Percentiles rank a stretch among this genome's conserved stretches.
Conservation (phyloP, 2,329 filamentous ascomycete genomes). For the Neofusicoccum kwambonambiense region DNA sequence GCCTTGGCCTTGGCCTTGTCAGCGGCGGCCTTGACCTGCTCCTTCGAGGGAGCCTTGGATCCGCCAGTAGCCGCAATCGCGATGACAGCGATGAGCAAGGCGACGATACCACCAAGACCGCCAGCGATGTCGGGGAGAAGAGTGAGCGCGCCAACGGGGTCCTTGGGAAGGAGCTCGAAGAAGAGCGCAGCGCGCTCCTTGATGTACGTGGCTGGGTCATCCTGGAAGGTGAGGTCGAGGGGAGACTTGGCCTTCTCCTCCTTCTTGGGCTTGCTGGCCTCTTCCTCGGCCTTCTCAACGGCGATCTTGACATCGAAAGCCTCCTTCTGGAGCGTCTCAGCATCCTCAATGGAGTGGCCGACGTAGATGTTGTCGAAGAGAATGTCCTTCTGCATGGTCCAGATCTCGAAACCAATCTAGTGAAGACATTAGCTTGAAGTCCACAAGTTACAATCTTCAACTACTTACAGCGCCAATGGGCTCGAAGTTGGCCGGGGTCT, state of each 20-base stretch:
- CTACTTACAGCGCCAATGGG: slow-evolving; percentile 89
- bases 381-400: slow-evolving; percentile 99
- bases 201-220: slow-evolving; percentile 84
- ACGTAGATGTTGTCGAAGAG: slow-evolving; percentile 99
- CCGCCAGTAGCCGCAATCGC: slow-evolving; percentile 66
- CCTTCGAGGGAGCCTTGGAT: slow-evolving; percentile 62
- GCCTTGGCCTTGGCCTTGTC: slow-evolving; percentile 74
- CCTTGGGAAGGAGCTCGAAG: slow-evolving; percentile 75
- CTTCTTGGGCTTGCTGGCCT: slow-evolving; percentile 76
- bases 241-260: slow-evolving; percentile 65
- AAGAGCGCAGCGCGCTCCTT: slow-evolving; percentile 94
- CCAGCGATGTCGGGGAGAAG: slow-evolving; percentile 90
- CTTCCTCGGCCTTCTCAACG: slow-evolving; percentile 76
- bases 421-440: slow-evolving; percentile 20
- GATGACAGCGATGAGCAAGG: slow-evolving; percentile 68
- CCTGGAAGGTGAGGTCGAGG: slow-evolving; percentile 79
- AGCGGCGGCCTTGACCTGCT: slow-evolving; percentile 69
- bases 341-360: slow-evolving; percentile 92
- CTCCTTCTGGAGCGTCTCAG: slow-evolving; percentile 82
- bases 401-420: slow-evolving; percentile 97
- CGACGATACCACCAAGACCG: slow-evolving; percentile 68
- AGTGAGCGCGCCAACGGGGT: slow-evolving; percentile 81
- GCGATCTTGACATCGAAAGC: slow-evolving; percentile 86
- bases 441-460: background rate
- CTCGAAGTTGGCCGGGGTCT: slow-evolving; percentile 93